Base-by-base conservation (phyloP, 768 basidiomycete genomes). In the Candolleomyces aberdarensis region DNA sequence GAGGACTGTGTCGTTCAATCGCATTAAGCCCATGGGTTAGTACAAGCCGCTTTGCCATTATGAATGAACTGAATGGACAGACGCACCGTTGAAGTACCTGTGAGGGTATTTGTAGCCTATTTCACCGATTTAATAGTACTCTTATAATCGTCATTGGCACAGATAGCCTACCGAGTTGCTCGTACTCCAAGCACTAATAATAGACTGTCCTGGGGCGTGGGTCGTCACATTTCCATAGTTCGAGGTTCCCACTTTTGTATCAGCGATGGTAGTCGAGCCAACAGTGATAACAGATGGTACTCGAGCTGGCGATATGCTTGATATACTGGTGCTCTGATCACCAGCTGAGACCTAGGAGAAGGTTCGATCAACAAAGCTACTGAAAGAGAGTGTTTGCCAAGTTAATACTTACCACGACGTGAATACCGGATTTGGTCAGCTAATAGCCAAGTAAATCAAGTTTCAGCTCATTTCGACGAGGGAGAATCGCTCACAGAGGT, bases 171-270 rank as follows among this genome's bases (percentile, higher is more conserved):
- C 65, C 20, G 65, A 69, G 44, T 50, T 61, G 60, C 66, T 70
- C 17, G 62, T 66, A 22, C 62, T 70, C 66, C 69, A 70, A 10
- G 72, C 53, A 55, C 68, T 70, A n/a, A 65, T 64, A 52, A 77
- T 65, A 56, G 67, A 65, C 15, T 59, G 56, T 11, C 76, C 77
- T 20, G 77, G 75, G n/a, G 75, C 77, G 56, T 72, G 75, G 62
- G 77, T 56, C 59, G 76, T 74, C 39, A 76, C 71, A 14, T 69
- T 39, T 15, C 77, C 77, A 39, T 62, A 74, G 67, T 77, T 77
- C 20, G 76, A 78, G 70, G 69, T 71, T 22, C 61, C 66, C 29
- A 69, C 69, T 9, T 71, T 62, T 11, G 64, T 56, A 60, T 75
- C 76, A 11, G 65, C 54, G 57, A 78, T 74, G 41, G 63, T 69